Conservation (phyloP, 2,329 filamentous ascomycete species). For the Calonectria pauciramosa region DNA sequence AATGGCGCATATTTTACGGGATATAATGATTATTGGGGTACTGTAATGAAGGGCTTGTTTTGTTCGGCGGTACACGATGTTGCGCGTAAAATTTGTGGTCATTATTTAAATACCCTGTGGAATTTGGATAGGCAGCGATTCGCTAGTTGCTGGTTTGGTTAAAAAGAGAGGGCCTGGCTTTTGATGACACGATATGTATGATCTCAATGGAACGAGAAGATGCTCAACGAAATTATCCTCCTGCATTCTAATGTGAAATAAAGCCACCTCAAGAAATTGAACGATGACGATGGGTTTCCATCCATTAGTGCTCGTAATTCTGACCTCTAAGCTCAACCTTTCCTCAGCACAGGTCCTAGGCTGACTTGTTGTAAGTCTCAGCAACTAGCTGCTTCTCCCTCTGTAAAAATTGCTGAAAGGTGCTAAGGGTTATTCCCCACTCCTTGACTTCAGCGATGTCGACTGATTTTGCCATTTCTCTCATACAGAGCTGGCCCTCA, state of each 20-base stretch:
- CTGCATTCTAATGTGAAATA: background rate
- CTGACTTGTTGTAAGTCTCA: slow-evolving; percentile 44
- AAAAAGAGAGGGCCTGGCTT: background rate
- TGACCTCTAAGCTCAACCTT: too few relatives aligned
- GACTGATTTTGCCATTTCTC: slow-evolving; percentile 51
- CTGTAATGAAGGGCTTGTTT: background rate
- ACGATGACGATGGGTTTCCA: background rate
- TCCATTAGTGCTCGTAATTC: background rate
- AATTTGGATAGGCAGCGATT: background rate
- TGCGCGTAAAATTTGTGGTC: background rate
- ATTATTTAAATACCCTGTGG: background rate
- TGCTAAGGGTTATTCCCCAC: slow-evolving; percentile 58
- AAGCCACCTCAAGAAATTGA: background rate
- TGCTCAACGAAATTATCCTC: background rate
- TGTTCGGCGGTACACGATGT: background rate
- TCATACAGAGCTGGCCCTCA: slow-evolving; percentile 52
- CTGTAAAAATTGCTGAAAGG: slow-evolving; percentile 58
- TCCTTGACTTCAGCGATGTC: slow-evolving; percentile 51
- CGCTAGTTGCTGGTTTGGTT: background rate
- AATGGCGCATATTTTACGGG: slow-evolving; percentile 1
- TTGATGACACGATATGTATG: background rate
- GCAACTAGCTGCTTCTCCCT: slow-evolving; percentile 52
- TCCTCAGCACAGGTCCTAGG: background rate
- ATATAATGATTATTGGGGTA: background rate
- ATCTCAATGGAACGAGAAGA: background rate